Conservation (phyloP, 495 filamentous ascomycete genomes). For the Xylaria intraflava region DNA sequence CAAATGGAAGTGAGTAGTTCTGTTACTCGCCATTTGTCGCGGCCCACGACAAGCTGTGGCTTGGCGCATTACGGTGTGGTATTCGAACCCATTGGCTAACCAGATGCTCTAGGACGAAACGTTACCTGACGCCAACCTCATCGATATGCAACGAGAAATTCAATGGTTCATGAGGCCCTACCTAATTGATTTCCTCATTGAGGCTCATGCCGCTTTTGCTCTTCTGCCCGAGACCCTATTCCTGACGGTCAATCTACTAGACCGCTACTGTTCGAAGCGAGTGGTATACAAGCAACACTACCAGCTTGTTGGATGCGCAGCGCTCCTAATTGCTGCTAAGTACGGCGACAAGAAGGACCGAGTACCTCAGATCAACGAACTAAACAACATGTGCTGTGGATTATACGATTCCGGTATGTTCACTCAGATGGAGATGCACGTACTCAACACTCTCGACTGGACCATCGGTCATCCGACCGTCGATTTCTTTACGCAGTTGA, state of each 20-base stretch:
- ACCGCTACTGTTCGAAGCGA: slow-evolving; percentile 93
- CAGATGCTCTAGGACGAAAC: slow-evolving; percentile 63
- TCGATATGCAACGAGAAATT: slow-evolving; percentile 98
- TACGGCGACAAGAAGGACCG: slow-evolving; percentile 98
- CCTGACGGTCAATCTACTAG: slow-evolving; percentile 91
- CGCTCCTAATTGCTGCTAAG: slow-evolving; percentile 94
- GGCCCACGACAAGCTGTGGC: slow-evolving; percentile 12
- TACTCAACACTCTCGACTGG: slow-evolving; percentile 96
- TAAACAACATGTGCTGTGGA: slow-evolving; percentile 98
- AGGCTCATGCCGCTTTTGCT: slow-evolving; percentile 92
- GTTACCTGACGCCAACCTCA: slow-evolving; percentile 89
- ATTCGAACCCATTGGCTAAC: neutral
- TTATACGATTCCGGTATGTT: slow-evolving; percentile 99
- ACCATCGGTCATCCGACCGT: slow-evolving; percentile 91
- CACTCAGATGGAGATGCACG: slow-evolving; percentile 99
- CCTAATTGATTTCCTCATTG: slow-evolving; percentile 95
- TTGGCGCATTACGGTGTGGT: no score
- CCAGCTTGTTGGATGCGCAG: slow-evolving; percentile 92
- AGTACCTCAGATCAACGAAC: slow-evolving; percentile 88
- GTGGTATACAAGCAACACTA: slow-evolving; percentile 99
- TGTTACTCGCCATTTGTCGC: neutral
- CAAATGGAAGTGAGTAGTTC: slow-evolving; percentile 74
- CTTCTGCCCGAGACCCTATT: slow-evolving; percentile 92
- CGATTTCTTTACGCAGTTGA: slow-evolving; percentile 81
- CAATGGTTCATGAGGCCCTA: slow-evolving; percentile 99